A percentile compares a stretch with the other conserved stretches of the same genome.
These are phyloP conservation scores for Solanum paucissectum DNA, from an alignment of 257 asterid genomes.

Conservation along the genomic window DNA sequence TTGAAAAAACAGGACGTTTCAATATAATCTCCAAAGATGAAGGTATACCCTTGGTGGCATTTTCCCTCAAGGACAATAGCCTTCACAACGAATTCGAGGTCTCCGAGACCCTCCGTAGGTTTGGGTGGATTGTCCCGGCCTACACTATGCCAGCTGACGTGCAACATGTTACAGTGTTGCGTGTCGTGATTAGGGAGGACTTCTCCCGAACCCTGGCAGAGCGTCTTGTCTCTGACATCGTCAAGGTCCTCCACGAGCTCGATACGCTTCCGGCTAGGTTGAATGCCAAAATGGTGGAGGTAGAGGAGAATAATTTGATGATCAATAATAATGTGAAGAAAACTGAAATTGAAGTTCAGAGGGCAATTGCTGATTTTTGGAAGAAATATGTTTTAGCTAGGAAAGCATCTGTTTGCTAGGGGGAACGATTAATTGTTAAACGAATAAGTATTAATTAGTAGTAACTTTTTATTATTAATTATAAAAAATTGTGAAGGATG, in stretches of 20 bases:
- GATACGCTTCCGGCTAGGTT: slow-evolving; percentile 7
- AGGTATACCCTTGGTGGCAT: slow-evolving; percentile 29
- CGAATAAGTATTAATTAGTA: background rate
- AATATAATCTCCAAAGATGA: slow-evolving; percentile 19
- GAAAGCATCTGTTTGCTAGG: slow-evolving; percentile 3
- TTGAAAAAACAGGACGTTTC: slow-evolving; percentile 21
- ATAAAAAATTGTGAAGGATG: background rate
- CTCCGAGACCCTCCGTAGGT: slow-evolving; percentile 15
- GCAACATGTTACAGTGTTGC: slow-evolving; percentile 20
- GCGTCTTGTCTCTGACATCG: slow-evolving; percentile 13
- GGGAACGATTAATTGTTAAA: background rate
- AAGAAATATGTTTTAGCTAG: slow-evolving; percentile 17
- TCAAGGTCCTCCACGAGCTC: slow-evolving; percentile 14
- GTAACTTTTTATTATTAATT: background rate
- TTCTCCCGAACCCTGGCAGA: slow-evolving; percentile 19
- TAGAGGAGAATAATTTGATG: background rate
- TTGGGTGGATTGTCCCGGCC: slow-evolving; percentile 25
- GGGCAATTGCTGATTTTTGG: slow-evolving; percentile 15
- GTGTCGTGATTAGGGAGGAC: slow-evolving; percentile 21
- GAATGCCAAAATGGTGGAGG: background rate
- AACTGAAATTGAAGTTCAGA: slow-evolving; percentile 10
- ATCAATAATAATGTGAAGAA: slow-evolving; percentile 9
- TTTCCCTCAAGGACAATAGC: slow-evolving; percentile 21
- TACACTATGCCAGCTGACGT: slow-evolving; percentile 27
- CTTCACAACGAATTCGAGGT: slow-evolving; percentile 18